These are phyloP conservation scores for Auricularia heimuer DNA, from an alignment of 768 basidiomycete species.

Conservation along the genomic window DNA sequence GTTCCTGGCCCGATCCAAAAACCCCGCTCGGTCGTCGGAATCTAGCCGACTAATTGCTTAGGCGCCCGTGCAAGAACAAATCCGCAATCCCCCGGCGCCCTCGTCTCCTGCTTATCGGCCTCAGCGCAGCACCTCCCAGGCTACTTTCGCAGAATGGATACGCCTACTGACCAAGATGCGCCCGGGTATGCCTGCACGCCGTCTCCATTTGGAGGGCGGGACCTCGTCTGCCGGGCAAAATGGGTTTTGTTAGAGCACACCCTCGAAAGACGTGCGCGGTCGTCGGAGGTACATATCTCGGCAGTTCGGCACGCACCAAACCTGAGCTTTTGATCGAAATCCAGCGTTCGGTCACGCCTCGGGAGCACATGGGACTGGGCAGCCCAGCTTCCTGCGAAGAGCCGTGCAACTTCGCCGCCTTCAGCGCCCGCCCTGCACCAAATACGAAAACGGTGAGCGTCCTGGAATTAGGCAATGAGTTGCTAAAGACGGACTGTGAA, in stretches of 20 bases:
- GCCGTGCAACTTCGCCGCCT: neutral
- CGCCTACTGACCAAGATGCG: no score
- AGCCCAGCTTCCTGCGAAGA: neutral
- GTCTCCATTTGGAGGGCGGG: neutral
- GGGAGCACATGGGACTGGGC: neutral
- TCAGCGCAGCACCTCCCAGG: no score
- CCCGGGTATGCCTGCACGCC: no score
- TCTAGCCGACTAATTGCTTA: neutral
- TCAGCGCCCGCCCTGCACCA: neutral
- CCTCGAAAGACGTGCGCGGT: neutral
- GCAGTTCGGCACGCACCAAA: neutral
- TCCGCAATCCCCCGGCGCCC: neutral
- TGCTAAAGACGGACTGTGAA: no score
- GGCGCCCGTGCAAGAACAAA: neutral
- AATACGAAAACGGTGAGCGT: neutral
- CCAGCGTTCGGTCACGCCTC: neutral
- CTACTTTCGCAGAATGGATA: no score
- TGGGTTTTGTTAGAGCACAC: neutral
- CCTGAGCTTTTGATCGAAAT: neutral
- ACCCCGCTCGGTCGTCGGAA: neutral
- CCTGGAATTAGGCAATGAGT: neutral
- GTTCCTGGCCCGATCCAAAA: neutral
- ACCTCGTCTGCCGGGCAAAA: neutral
- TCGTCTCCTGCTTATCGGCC: neutral
- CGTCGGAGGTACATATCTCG: neutral